Evolutionary conservation across 768 basidiomycete species (phyloP), one percentile per base, ranked within the genome.

Genomic region (Lentinula boryana): DNA sequence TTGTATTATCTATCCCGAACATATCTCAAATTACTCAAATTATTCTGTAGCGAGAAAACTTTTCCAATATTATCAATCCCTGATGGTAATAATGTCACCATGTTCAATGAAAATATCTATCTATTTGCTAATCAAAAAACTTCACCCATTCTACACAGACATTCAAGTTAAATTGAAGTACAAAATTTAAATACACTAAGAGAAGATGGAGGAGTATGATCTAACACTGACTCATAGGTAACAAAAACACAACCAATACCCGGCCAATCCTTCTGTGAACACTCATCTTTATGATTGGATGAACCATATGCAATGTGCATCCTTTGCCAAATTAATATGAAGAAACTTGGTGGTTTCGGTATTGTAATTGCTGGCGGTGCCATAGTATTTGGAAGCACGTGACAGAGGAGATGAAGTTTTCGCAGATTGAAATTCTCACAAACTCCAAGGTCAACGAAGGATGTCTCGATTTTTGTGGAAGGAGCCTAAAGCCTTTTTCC

Each of bases 391-490:
- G 41, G 72, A 70, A n/a, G 56, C 58, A 9, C 60, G 35, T 15
- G 51, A 3, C 51, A 46, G 3, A 68, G 51, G 16, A 63, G 54
- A 52, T 72, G 70, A 2, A 73, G 59, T 57, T 73, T 72, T 1
- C 68, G 71, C 9, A 73, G 59, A 31, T 70, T 67, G 36, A 73
- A 70, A 35, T 63, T 27, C 33, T 64, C 67, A 0, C 71, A 67
- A 5, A 71, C 65, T 1, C 68, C 69, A 12, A 69, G 60, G 15
- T 62, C 60, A 9, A 73, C 41, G n/a, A 49, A 76, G 73, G 10
- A 70, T 62, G 0, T 65, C 33, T 55, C 76, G 75, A 63, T 74
- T 62, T 6, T 51, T 43, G 53, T 78, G 76, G 55, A 77, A 78
- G 1, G 32, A 27, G 1, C 50, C 12, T 1, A 75, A 65, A 0